Conservation (phyloP, 352 stramenopile genomes). For the Pythium vanterpoolii region DNA sequence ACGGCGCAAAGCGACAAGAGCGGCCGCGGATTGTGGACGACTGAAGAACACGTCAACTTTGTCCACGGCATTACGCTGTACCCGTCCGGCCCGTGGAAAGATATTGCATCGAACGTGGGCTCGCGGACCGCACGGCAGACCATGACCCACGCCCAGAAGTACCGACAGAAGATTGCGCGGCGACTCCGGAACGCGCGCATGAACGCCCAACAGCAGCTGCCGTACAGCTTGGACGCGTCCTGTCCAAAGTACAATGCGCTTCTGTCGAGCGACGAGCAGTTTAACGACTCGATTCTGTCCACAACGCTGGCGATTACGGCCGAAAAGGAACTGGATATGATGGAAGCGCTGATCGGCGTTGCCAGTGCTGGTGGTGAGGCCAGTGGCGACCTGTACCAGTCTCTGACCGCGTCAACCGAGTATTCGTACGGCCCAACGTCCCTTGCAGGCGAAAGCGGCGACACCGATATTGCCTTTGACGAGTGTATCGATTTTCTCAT, state of each 20-base stretch:
- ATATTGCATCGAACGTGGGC: slow-evolving; percentile 69
- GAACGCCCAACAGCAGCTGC: slow-evolving; percentile 59
- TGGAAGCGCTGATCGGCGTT: slow-evolving; percentile 34
- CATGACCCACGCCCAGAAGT: slow-evolving; percentile 85
- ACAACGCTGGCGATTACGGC: slow-evolving; percentile 71
- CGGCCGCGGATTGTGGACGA: slow-evolving; percentile 63
- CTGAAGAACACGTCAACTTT: slow-evolving; percentile 73
- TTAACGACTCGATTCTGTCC: slow-evolving; percentile 77
- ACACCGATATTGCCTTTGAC: slow-evolving; percentile 67
- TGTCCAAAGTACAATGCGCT: slow-evolving; percentile 62
- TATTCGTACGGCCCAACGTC: slow-evolving; percentile 3
- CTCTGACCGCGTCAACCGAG: slow-evolving; percentile 29
- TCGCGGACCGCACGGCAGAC: slow-evolving; percentile 71
- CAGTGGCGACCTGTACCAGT: slow-evolving; percentile 34
- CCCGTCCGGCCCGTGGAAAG: slow-evolving; percentile 70
- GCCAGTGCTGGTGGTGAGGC: background rate
- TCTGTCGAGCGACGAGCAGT: slow-evolving; percentile 70
- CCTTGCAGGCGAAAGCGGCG: slow-evolving; percentile 36
- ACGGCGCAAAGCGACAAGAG: slow-evolving; percentile 25
- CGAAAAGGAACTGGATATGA: slow-evolving; percentile 66
- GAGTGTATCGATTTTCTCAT: slow-evolving; percentile 83
- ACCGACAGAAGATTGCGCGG: slow-evolving; percentile 78
- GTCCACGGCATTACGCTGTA: slow-evolving; percentile 77
- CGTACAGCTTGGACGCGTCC: slow-evolving; percentile 67
- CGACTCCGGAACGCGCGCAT: slow-evolving; percentile 67